Conservation (phyloP, 192 early-diverging fungal genomes). For the Coemansia asiatica region DNA sequence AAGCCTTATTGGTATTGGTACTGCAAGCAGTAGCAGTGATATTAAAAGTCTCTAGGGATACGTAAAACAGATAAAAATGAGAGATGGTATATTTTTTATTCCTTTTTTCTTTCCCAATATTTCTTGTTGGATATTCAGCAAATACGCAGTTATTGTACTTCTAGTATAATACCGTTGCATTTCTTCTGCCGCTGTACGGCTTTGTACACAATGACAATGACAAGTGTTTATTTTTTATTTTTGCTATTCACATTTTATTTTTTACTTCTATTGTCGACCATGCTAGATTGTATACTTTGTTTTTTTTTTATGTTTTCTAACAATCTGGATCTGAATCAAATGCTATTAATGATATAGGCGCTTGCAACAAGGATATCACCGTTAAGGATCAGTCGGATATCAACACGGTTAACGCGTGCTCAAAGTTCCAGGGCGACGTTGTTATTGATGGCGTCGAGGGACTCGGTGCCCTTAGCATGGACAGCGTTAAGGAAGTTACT, state of each 20-base stretch:
- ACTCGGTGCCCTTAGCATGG: conserved; percentile 34
- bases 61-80: no score
- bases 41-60: no score
- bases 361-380: conserved; percentile 45
- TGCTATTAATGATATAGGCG: conserved; percentile 17
- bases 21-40: no score
- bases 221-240: no score
- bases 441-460: conserved; percentile 37
- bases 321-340: not conserved
- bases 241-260: not conserved
- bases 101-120: no score
- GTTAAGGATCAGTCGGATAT: conserved; percentile 46
- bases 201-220: not conserved
- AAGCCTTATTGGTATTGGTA: no score
- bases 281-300: conserved; percentile 1
- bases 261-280: not conserved
- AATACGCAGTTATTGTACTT: not conserved
- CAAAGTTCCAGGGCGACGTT: conserved; percentile 41
- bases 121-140: no score
- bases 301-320: not conserved
- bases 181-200: not conserved
- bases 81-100: no score
- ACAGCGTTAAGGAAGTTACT: conserved; percentile 41
- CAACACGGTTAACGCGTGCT: conserved; percentile 43
- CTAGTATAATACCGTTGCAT: not conserved